Percentiles rank a stretch among this genome's conserved stretches.
Conservation (phyloP, 352 stramenopile species). For the Phytophthora tubulina region DNA sequence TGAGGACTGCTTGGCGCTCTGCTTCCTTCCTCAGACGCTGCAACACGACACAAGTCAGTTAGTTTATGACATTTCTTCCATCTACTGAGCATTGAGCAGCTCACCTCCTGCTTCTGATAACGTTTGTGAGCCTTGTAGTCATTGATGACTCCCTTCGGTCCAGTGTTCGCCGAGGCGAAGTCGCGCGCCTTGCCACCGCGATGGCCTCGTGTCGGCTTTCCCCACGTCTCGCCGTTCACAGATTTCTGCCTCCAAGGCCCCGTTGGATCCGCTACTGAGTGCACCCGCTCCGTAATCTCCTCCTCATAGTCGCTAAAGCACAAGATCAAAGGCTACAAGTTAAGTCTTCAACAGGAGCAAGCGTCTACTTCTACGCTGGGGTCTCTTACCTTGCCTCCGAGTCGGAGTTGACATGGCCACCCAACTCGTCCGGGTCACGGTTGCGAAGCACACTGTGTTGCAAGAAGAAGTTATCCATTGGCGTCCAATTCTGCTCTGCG, state of each 20-base stretch:
- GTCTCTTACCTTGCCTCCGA: slow-evolving; percentile 69
- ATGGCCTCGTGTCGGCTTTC: slow-evolving; percentile 41
- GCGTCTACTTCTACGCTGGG: neutral
- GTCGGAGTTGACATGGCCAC: slow-evolving; percentile 65
- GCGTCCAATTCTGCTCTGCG: slow-evolving; percentile 23
- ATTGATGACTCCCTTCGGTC: slow-evolving; percentile 83
- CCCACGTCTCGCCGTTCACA: slow-evolving; percentile 58
- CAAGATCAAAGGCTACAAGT: slow-evolving; percentile 24
- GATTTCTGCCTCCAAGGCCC: slow-evolving; percentile 73
- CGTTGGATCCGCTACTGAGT: slow-evolving; percentile 74
- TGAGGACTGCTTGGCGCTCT: slow-evolving; percentile 61
- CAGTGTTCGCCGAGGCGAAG: slow-evolving; percentile 76
- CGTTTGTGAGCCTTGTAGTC: slow-evolving; percentile 87
- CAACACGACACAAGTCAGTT: slow-evolving; percentile 8
- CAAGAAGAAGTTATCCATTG: slow-evolving; percentile 87
- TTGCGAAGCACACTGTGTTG: slow-evolving; percentile 81
- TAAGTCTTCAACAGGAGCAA: neutral
- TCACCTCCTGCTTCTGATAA: slow-evolving; percentile 65
- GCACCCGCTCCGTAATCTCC: slow-evolving; percentile 65
- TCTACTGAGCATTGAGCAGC: neutral
- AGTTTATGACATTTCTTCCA: neutral
- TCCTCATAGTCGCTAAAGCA: slow-evolving; percentile 55
- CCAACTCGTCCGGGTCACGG: slow-evolving; percentile 74
- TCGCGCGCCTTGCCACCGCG: slow-evolving; percentile 45
- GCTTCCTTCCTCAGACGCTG: slow-evolving; percentile 57